Conservation (phyloP, 140 eudicot species). For the Erigeron philadelphicus region DNA sequence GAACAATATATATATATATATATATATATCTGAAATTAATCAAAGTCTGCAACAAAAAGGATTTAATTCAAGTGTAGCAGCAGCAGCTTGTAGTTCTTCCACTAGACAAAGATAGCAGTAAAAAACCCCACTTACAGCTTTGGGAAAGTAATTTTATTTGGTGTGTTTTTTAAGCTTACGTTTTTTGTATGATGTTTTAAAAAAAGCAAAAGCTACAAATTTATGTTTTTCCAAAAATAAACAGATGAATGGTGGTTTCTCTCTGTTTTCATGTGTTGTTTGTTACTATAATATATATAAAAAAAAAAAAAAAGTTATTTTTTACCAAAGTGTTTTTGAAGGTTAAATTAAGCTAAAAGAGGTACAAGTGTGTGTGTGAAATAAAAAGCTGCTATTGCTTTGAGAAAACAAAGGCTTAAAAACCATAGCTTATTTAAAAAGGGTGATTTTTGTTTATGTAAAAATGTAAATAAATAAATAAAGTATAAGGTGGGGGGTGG, state of each 20-base stretch:
- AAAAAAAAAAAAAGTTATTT: not conserved
- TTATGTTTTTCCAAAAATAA: constrained; percentile 24
- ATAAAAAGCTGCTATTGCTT: constrained; percentile 34
- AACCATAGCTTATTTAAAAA: too few species aligned
- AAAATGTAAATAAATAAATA: not conserved
- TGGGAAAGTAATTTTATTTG: constrained; percentile 24
- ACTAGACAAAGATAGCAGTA: constrained; percentile 21
- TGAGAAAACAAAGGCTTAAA: constrained; percentile 39
- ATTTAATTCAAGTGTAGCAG: not conserved
- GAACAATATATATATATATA: too few species aligned
- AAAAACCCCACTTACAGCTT: constrained; percentile 28
- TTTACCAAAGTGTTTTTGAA: constrained; percentile 26
- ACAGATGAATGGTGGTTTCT: constrained; percentile 24
- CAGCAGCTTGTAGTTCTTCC: constrained; percentile 17
- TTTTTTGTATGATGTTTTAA: not conserved
- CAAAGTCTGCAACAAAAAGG: constrained; percentile 24
- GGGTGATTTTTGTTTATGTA: too few species aligned
- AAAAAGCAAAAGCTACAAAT: constrained; percentile 29
- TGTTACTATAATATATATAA: not conserved
- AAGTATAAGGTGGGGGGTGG: not conserved
- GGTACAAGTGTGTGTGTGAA: constrained; percentile 8
- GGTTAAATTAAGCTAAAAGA: constrained; percentile 17
- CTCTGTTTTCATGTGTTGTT: constrained; percentile 21
- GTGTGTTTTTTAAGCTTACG: constrained; percentile 28
- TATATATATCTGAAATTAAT: constrained; percentile 3